Evolutionary conservation across 2,329 filamentous ascomycete genomes (phyloP).

Genomic region (Paraconiothyrium sp.): DNA sequence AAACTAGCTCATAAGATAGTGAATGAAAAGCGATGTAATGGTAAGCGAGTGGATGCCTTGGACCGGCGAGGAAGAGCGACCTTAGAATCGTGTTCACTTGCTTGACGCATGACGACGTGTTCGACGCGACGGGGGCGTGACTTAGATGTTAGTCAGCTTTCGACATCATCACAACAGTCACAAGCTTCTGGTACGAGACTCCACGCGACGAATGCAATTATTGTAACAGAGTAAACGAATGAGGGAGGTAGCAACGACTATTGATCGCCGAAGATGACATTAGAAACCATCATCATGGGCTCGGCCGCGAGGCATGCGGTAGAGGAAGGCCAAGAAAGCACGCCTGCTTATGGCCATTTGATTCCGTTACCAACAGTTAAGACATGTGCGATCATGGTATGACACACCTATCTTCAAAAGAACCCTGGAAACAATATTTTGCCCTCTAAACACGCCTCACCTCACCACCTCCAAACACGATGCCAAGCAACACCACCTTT

Average conservation of each 20-base stretch:
- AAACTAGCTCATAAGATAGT: background rate
- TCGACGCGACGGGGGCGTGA: conserved; percentile 2
- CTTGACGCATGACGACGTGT: conserved; percentile 7
- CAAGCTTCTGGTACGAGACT: background rate
- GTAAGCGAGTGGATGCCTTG: conserved; percentile 11
- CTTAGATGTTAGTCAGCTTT: conserved; percentile 4
- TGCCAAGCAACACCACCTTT: background rate
- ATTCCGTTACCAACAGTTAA: no score
- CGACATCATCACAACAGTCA: background rate
- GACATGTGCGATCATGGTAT: no score
- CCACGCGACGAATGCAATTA: background rate
- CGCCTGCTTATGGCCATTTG: no score
- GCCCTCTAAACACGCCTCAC: background rate
- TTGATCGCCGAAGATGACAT: no score
- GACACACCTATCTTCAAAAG: no score
- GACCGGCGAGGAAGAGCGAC: background rate
- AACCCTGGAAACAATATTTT: no score
- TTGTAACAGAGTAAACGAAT: background rate
- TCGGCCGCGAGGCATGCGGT: no score
- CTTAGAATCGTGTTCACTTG: background rate
- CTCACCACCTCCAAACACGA: no score
- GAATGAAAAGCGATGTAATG: background rate
- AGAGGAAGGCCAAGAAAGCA: no score
- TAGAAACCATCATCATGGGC: no score
- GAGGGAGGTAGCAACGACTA: background rate